A percentile compares a stretch with the other conserved stretches of the same genome.
Conservation (phyloP, 768 basidiomycete species). For the Daedalea quercina region DNA sequence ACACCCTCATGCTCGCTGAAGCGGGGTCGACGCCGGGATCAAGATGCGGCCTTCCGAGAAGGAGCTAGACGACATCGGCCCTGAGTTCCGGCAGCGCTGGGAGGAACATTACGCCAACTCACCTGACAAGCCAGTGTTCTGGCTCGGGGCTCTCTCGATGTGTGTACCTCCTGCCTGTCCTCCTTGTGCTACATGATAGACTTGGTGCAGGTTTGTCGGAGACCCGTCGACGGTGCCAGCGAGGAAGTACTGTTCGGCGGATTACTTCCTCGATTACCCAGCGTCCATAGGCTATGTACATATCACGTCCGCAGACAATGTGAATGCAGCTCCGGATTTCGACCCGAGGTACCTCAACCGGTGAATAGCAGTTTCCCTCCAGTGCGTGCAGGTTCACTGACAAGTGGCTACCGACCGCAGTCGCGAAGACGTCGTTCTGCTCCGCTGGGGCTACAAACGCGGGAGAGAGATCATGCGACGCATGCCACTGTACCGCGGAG, state of each 20-base stretch:
- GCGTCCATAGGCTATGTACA: slow-evolving; percentile 42
- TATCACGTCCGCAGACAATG: slow-evolving; percentile 35
- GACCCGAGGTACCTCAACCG: slow-evolving; percentile 35
- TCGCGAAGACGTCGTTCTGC: slow-evolving; percentile 26
- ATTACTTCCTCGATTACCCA: slow-evolving; percentile 37
- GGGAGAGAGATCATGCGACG: slow-evolving; percentile 47
- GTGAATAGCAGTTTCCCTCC: no score
- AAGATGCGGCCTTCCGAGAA: slow-evolving; percentile 16
- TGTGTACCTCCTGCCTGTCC: slow-evolving; percentile 3
- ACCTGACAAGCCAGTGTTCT: slow-evolving; percentile 19
- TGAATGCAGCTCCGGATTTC: slow-evolving; percentile 37
- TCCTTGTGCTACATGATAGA: neutral
- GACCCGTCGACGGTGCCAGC: slow-evolving; percentile 10
- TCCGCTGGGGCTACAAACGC: slow-evolving; percentile 50
- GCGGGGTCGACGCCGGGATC: slow-evolving; percentile 17
- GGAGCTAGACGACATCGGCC: slow-evolving; percentile 19
- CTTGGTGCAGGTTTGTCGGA: neutral
- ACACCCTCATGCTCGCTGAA: slow-evolving; percentile 11
- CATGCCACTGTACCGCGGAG: slow-evolving; percentile 36
- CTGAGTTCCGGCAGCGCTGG: slow-evolving; percentile 20
- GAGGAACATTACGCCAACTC: slow-evolving; percentile 13
- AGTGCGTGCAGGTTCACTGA: neutral
- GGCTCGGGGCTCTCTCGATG: slow-evolving; percentile 7
- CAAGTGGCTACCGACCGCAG: slow-evolving; percentile 7
- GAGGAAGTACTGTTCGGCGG: slow-evolving; percentile 23